These are phyloP conservation scores for Sclerotinia spermophila DNA, from an alignment of 2,329 filamentous ascomycete species.

Conservation along the genomic window DNA sequence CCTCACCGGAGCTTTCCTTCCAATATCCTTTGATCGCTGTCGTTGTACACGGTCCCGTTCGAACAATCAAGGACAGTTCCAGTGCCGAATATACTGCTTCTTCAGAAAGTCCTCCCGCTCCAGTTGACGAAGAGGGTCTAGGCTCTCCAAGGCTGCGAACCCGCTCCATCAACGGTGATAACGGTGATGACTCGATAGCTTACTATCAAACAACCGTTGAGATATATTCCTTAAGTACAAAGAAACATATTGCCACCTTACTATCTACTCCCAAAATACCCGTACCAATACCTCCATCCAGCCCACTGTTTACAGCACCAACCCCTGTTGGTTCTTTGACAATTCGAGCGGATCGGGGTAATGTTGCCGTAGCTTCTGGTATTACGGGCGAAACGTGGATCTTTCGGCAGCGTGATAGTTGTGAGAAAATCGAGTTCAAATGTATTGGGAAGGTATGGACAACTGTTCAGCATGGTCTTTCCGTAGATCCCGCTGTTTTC, in stretches of 20 bases:
- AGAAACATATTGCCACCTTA: conserved; percentile 66
- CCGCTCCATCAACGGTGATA: conserved; percentile 37
- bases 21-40: conserved; percentile 73
- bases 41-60: conserved; percentile 73
- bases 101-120: conserved; percentile 26
- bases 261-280: conserved; percentile 65
- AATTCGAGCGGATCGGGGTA: conserved; percentile 68
- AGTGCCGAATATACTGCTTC: conserved; percentile 26
- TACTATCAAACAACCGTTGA: conserved; percentile 85
- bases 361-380: conserved; percentile 72
- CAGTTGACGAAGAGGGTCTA: conserved; percentile 26
- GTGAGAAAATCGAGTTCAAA: conserved; percentile 4
- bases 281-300: conserved; percentile 54
- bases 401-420: conserved; percentile 48
- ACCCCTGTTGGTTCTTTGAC: conserved; percentile 68
- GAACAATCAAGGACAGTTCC: conserved; percentile 33
- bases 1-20: conserved; percentile 49
- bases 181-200: conserved; percentile 42
- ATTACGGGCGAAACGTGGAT: conserved; percentile 84
- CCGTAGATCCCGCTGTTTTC: conserved; percentile 36
- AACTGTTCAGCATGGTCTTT: conserved; percentile 62
- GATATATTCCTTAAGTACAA: conserved; percentile 79
- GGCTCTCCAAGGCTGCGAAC: conserved; percentile 39
- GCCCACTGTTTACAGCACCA: conserved; percentile 65
- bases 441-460: conserved; percentile 81